These are phyloP conservation scores for Ambrosia artemisiifolia DNA, from an alignment of 129 eudicot genomes.

Conservation along the genomic window DNA sequence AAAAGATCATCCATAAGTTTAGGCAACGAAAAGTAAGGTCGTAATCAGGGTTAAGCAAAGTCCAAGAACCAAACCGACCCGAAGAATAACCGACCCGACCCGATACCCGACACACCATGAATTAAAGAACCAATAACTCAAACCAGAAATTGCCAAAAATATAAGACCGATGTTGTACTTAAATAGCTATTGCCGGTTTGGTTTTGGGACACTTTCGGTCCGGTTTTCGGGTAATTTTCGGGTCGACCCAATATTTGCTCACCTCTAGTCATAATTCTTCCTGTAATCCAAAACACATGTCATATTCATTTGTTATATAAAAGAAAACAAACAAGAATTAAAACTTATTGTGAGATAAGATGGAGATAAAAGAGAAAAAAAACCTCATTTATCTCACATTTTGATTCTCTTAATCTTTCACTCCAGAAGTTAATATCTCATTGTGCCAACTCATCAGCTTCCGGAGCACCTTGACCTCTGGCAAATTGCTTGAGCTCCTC, in stretches of 20 bases:
- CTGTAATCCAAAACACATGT: conserved; percentile 35
- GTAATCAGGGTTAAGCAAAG: neutral
- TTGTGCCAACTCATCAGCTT: conserved; percentile 75
- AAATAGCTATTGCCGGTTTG: too few relatives aligned
- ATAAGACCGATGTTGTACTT: too few relatives aligned
- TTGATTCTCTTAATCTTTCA: conserved; percentile 94
- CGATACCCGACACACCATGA: too few relatives aligned
- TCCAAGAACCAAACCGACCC: too few relatives aligned
- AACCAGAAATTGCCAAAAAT: too few relatives aligned
- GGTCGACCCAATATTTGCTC: too few relatives aligned
- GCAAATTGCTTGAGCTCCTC: conserved; percentile 33
- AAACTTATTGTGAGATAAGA: neutral
- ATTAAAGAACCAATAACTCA: too few relatives aligned
- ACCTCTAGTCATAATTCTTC: conserved; percentile 44
- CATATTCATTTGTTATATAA: neutral
- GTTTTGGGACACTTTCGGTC: too few relatives aligned
- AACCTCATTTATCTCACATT: conserved; percentile 92
- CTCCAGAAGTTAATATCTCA: conserved; percentile 93
- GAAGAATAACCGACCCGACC: too few relatives aligned
- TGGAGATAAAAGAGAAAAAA: neutral
- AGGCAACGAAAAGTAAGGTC: conserved; percentile 93
- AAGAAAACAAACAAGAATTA: neutral
- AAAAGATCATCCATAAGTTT: conserved; percentile 95
- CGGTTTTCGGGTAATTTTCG: too few relatives aligned
- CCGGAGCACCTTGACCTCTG: conserved; percentile 73